Percentiles rank a stretch among this genome's conserved stretches.
phyloP scores from a whole-genome alignment of 257 asterid genomes.

The Ilex aquifolium region DNA sequence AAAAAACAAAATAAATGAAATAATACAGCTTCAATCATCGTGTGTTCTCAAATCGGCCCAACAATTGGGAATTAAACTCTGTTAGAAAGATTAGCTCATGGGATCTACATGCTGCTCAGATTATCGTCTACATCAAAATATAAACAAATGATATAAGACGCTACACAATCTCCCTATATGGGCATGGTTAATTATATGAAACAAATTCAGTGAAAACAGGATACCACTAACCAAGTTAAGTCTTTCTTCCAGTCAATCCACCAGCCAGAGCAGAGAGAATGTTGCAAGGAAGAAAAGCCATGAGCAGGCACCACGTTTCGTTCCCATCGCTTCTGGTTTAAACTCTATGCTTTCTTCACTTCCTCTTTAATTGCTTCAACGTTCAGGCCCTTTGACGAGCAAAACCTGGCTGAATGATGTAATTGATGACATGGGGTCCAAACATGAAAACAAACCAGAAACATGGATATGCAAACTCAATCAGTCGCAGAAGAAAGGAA shows the following conservation, averaged over 20 bases:
- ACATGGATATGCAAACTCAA: conserved; percentile 39
- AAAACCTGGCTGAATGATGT: conserved; percentile 49
- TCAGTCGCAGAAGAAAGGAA: conserved; percentile 25
- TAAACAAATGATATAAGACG: neutral
- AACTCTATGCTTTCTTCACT: neutral
- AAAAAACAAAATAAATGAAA: too few relatives aligned
- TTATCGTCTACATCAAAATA: neutral
- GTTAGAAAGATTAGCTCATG: neutral
- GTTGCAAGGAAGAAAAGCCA: too few relatives aligned
- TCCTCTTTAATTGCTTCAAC: neutral
- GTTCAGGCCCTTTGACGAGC: conserved; percentile 44
- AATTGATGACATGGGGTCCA: conserved; percentile 25
- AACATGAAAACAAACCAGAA: conserved; percentile 27
- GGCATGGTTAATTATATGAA: too few relatives aligned
- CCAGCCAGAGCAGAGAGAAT: too few relatives aligned
- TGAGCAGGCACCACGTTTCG: too few relatives aligned
- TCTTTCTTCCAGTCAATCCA: too few relatives aligned
- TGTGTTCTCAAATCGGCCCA: too few relatives aligned
- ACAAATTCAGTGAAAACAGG: too few relatives aligned
- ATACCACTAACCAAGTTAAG: too few relatives aligned
- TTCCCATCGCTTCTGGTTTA: too few relatives aligned
- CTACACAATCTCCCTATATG: neutral
- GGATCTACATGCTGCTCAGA: too few relatives aligned
- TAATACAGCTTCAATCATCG: too few relatives aligned
- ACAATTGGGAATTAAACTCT: neutral